phyloP scores from a whole-genome alignment of 176 grass and related monocot genomes.

The Avena eriantha region DNA sequence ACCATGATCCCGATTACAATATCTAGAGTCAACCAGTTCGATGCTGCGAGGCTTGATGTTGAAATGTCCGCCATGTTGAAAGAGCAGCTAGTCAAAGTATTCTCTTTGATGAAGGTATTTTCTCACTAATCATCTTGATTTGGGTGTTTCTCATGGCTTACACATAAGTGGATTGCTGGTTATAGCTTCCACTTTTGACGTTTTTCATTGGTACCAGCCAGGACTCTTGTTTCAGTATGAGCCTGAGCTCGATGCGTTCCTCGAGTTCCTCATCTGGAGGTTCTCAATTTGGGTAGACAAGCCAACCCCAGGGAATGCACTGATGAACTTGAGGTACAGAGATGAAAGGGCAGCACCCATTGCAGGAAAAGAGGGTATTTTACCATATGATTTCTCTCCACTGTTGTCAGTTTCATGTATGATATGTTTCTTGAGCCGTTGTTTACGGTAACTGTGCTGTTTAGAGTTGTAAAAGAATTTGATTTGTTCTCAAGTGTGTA shows the following conservation, averaged over 20 bases:
- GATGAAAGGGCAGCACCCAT: slow-evolving; percentile 71
- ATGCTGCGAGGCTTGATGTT: slow-evolving; percentile 85
- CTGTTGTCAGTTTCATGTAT: neutral
- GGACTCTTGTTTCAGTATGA: slow-evolving; percentile 98
- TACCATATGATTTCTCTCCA: neutral
- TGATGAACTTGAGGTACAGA: slow-evolving; percentile 97
- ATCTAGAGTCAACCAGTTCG: slow-evolving; percentile 97
- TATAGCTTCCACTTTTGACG: slow-evolving; percentile 40
- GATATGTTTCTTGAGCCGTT: neutral
- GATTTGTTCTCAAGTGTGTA: slow-evolving; percentile 17
- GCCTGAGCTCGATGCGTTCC: slow-evolving; percentile 93
- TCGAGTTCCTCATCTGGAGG: slow-evolving; percentile 97
- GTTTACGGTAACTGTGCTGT: neutral
- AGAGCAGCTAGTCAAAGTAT: slow-evolving; percentile 96
- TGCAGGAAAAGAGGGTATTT: slow-evolving; percentile 75
- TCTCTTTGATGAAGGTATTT: slow-evolving; percentile 93
- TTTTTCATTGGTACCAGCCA: slow-evolving; percentile 72
- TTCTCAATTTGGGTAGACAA: slow-evolving; percentile 99
- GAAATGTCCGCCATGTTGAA: slow-evolving; percentile 99
- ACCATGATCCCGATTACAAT: slow-evolving; percentile 69
- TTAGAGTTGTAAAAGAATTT: slow-evolving; percentile 18
- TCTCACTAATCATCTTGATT: slow-evolving; percentile 18
- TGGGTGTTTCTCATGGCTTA: slow-evolving; percentile 2
- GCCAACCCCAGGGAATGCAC: slow-evolving; percentile 90
- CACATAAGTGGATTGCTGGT: neutral